Percentiles rank a stretch among this genome's conserved stretches.
Evolutionary conservation across 2,329 filamentous ascomycete genomes (phyloP).

Genomic region (Fusarium heterosporum): DNA sequence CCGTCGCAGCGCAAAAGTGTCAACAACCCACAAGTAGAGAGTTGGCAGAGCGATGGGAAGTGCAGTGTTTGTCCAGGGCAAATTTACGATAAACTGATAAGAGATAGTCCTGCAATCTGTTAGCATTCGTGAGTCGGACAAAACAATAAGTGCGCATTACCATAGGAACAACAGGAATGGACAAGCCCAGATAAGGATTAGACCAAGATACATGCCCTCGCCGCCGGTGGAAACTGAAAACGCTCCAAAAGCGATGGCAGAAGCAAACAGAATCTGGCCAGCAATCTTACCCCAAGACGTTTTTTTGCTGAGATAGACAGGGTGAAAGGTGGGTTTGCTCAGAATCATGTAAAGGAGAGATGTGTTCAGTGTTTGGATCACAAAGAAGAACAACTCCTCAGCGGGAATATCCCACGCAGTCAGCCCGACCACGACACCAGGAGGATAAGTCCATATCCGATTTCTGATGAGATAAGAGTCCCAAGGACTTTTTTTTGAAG

Average conservation of each 20-base stretch:
- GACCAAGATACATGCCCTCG: conserved; percentile 72
- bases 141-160: not conserved
- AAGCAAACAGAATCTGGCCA: conserved; percentile 63
- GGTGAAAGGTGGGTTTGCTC: conserved; percentile 71
- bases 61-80: conserved; percentile 69
- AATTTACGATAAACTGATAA: conserved; percentile 70
- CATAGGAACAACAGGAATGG: conserved; percentile 69
- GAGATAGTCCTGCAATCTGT: conserved; percentile 67
- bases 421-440: conserved; percentile 71
- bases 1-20: conserved; percentile 73
- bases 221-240: conserved; percentile 59
- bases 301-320: conserved; percentile 55
- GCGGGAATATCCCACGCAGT: conserved; percentile 73
- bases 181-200: conserved; percentile 76
- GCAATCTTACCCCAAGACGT: conserved; percentile 48
- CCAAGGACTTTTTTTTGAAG: conserved; percentile 65
- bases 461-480: conserved; percentile 78
- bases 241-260: conserved; percentile 58
- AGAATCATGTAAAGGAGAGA: conserved; percentile 74
- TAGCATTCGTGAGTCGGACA: not conserved
- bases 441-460: conserved; percentile 77
- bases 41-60: conserved; percentile 73
- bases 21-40: conserved; percentile 77
- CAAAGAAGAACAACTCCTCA: conserved; percentile 82
- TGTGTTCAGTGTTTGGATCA: conserved; percentile 81